These are phyloP conservation scores for Pythium coloratum DNA, from an alignment of 352 stramenopile genomes.

Conservation along the genomic window DNA sequence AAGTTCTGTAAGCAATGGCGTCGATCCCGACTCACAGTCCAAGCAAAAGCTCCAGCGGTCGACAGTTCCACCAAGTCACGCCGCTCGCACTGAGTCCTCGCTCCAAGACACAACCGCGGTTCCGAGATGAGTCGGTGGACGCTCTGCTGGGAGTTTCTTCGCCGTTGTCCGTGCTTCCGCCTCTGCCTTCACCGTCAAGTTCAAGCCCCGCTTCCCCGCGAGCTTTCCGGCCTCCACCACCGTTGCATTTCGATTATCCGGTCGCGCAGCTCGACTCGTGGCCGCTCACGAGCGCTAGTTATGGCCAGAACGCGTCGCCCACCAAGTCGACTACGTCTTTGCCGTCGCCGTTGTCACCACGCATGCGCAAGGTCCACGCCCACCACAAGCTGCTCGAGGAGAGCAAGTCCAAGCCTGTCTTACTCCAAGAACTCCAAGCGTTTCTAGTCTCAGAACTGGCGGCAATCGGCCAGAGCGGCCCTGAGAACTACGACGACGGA, in stretches of 20 bases:
- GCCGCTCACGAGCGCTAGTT: slow-evolving; percentile 19
- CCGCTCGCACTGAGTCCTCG: slow-evolving; percentile 16
- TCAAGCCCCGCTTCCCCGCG: background rate
- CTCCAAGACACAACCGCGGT: background rate
- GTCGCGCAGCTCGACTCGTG: slow-evolving; percentile 26
- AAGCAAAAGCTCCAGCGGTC: background rate
- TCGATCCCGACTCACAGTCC: slow-evolving; percentile 6
- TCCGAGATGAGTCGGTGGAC: background rate
- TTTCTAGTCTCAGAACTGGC: slow-evolving; percentile 15
- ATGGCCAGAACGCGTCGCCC: background rate
- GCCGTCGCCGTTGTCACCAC: slow-evolving; percentile 24
- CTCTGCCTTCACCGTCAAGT: background rate
- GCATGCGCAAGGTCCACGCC: slow-evolving; percentile 17
- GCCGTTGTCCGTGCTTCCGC: background rate
- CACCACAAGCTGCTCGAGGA: slow-evolving; percentile 26
- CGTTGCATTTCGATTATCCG: slow-evolving; percentile 20
- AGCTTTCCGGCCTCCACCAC: background rate
- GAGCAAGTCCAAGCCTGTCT: slow-evolving; percentile 21
- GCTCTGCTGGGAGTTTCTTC: background rate
- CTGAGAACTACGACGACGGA: background rate
- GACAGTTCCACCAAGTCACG: background rate
- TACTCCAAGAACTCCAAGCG: slow-evolving; percentile 26
- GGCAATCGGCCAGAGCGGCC: background rate
- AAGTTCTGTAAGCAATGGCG: background rate
- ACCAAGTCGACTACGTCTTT: background rate